These are phyloP conservation scores for Geranium incanum DNA, from an alignment of 441 rosid genomes.

Conservation along the genomic window DNA sequence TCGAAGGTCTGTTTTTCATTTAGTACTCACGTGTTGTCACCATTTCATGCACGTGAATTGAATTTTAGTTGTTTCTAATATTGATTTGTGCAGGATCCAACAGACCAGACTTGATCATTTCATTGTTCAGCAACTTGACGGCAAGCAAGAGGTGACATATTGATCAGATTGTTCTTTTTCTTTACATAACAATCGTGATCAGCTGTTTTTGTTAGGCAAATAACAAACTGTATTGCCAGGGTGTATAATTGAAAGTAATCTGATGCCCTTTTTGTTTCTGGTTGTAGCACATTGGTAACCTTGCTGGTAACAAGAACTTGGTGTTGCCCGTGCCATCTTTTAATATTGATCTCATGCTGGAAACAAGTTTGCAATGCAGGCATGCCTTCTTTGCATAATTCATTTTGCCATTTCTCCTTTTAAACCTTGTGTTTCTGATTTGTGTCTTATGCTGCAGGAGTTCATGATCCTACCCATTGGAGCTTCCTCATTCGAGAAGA, in stretches of 20 bases:
- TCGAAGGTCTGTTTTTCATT: slow-evolving; percentile 40
- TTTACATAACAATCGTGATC: not conserved
- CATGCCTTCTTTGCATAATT: too few relatives aligned
- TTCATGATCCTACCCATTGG: slow-evolving; percentile 39
- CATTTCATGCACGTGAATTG: not conserved
- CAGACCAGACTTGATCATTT: slow-evolving; percentile 70
- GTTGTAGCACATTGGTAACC: slow-evolving; percentile 83
- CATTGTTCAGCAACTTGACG: slow-evolving; percentile 92
- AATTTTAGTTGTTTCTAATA: not conserved
- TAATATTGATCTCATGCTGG: too few relatives aligned
- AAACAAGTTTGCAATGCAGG: too few relatives aligned
- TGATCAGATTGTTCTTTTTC: not conserved
- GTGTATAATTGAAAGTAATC: not conserved
- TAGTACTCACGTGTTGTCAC: not conserved
- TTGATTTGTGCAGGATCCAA: slow-evolving; percentile 57
- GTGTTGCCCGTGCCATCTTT: slow-evolving; percentile 91
- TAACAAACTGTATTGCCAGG: too few relatives aligned
- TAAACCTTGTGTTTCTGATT: too few relatives aligned
- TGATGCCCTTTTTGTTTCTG: slow-evolving; percentile 14
- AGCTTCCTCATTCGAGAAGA: slow-evolving; percentile 79
- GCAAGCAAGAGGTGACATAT: slow-evolving; percentile 77
- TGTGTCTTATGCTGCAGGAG: too few relatives aligned
- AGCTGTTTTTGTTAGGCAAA: not conserved
- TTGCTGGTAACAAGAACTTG: slow-evolving; percentile 77
- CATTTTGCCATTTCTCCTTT: too few relatives aligned